Evolutionary conservation across 306 rosid genomes (phyloP).

Genomic region (Glycine tomentella): DNA sequence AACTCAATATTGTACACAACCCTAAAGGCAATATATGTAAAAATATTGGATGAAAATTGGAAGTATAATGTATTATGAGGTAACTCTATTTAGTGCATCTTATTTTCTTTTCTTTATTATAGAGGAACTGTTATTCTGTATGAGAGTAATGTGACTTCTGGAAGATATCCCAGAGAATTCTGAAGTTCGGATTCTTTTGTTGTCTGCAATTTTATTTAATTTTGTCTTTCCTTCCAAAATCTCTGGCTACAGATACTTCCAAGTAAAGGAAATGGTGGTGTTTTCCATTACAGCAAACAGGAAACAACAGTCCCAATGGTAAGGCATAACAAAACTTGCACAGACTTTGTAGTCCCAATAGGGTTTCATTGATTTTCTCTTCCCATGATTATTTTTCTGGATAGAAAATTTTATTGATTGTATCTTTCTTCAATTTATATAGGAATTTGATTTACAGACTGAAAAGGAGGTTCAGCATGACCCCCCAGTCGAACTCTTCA

Average conservation of each 20-base stretch:
- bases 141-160: too few relatives aligned
- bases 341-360: background rate
- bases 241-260: constrained; percentile 69
- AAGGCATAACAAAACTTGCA: constrained; percentile 10
- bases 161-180: background rate
- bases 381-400: constrained; percentile 8
- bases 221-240: constrained; percentile 14
- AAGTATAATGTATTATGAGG: background rate
- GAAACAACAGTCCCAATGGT: constrained; percentile 83
- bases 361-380: constrained; percentile 20
- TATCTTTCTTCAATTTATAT: constrained; percentile 44
- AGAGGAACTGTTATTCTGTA: background rate
- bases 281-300: constrained; percentile 65
- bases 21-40: too few relatives aligned
- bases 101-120: background rate
- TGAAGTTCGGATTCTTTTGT: constrained; percentile 5
- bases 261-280: constrained; percentile 72
- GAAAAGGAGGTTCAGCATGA: constrained; percentile 67
- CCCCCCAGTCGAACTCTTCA: constrained; percentile 83
- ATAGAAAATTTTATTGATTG: constrained; percentile 25
- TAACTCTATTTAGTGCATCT: constrained; percentile 8
- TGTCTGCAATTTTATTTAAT: background rate
- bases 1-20: too few relatives aligned
- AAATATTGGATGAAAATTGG: background rate
- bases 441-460: constrained; percentile 77